Conservation (phyloP, 768 basidiomycete genomes). For the Coprinopsis strossmayeri region DNA sequence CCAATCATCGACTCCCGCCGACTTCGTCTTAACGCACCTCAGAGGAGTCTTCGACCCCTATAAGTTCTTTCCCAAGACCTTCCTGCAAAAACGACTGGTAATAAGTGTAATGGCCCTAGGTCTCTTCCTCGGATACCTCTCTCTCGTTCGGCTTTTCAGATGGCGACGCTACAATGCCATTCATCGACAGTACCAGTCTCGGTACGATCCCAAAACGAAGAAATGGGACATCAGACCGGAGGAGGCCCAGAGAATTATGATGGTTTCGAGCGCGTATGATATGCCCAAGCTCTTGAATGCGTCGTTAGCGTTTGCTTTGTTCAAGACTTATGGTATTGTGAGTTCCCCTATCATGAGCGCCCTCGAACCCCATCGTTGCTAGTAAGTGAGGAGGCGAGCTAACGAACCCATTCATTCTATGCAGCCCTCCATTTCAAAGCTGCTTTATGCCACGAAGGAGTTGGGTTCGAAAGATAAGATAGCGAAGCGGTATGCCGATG, state of each 20-base stretch:
- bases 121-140: constrained; percentile 21
- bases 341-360: no score
- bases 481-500: constrained; percentile 41
- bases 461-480: constrained; percentile 27
- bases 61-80: no score
- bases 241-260: constrained; percentile 39
- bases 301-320: constrained; percentile 40
- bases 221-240: constrained; percentile 30
- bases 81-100: no score
- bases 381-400: no score
- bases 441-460: constrained; percentile 35
- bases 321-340: constrained; percentile 48
- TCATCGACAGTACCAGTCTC: constrained; percentile 30
- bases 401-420: neutral
- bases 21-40: no score
- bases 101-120: no score
- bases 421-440: constrained; percentile 40
- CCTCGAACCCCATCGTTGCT: neutral
- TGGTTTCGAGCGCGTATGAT: constrained; percentile 30
- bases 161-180: constrained; percentile 37
- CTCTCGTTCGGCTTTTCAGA: constrained; percentile 30
- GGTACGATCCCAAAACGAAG: constrained; percentile 29
- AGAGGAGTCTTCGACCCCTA: no score
- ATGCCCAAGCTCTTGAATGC: constrained; percentile 37
- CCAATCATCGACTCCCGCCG: no score